phyloP scores from a whole-genome alignment of 148 eudicot genomes.

The Vaccinium vitisidaea region DNA sequence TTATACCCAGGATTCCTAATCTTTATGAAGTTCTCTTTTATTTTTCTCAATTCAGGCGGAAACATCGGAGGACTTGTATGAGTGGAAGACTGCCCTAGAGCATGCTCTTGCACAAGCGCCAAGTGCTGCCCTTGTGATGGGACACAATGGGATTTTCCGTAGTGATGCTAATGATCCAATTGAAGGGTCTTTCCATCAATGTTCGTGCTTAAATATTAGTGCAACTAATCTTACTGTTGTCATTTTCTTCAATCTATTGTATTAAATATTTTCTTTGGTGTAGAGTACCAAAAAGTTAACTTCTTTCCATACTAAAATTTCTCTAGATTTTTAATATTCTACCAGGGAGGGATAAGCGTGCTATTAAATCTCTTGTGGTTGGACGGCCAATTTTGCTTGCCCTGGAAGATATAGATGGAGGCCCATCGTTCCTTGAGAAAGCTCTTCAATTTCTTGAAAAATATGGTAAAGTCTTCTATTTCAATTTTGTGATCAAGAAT shows the following conservation, averaged over 20 bases:
- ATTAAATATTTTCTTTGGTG: background rate
- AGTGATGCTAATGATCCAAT: slow-evolving; percentile 67
- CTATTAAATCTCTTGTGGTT: slow-evolving; percentile 94
- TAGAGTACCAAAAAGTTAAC: slow-evolving; percentile 2
- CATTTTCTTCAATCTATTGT: slow-evolving; percentile 10
- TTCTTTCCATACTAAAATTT: slow-evolving; percentile 7
- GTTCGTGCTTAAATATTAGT: slow-evolving; percentile 39
- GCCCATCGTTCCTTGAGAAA: slow-evolving; percentile 98
- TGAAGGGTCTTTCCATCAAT: slow-evolving; percentile 88
- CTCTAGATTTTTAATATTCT: slow-evolving; percentile 1
- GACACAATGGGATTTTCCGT: slow-evolving; percentile 91
- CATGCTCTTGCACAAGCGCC: slow-evolving; percentile 98
- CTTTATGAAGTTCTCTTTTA: background rate
- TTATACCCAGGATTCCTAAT: background rate
- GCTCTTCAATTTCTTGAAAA: slow-evolving; percentile 94
- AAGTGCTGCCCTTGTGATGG: slow-evolving; percentile 98
- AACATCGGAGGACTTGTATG: slow-evolving; percentile 87
- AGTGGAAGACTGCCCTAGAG: slow-evolving; percentile 97
- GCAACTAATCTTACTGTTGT: slow-evolving; percentile 8
- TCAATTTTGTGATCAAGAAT: background rate
- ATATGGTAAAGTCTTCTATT: slow-evolving; percentile 51
- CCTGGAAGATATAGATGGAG: slow-evolving; percentile 97
- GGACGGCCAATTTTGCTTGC: slow-evolving; percentile 98
- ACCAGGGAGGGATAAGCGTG: slow-evolving; percentile 90
- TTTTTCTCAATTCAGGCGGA: slow-evolving; percentile 61